Evolutionary conservation across 2,329 filamentous ascomycete species (phyloP), one percentile per base, ranked within the genome.

Genomic region (Venturia pyrina): DNA sequence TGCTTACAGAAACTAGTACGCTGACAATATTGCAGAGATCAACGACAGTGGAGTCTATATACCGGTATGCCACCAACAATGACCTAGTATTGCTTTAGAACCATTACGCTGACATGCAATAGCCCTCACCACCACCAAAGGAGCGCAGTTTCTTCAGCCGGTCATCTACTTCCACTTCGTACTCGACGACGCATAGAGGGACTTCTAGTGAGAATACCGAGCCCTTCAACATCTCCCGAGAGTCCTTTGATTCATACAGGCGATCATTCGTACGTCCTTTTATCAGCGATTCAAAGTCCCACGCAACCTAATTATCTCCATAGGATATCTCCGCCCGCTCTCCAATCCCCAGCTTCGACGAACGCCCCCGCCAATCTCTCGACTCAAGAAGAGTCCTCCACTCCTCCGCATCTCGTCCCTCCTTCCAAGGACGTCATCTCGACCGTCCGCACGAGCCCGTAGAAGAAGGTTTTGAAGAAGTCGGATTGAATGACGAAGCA

Each of bases 231-330:
- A 98, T 98, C 75, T 96, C 93, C 46, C 86, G 93, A 72, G 95
- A 98, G 78, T 97, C 93, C 1, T 98, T 98, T 73, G 95, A 98
- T 75, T 96, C 93, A 3, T 98, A 98, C 78, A 85, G 95, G 69
- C 87, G 95, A 72, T 97, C 93, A 69, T 98, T 98, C 80, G 93
- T 96, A 84, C 71, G 89, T 59, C n/a, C 32, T 53, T 2, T 64
- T 53, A 3, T 8, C 62, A 15, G 10, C 15, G 15, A 37, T 4
- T 56, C 46, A 10, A 15, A 28, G 37, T 43, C 66, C 40, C 59
- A 21, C 21, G 13, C 40, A 28, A 63, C 40, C 53, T 19, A 62
- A 61, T 66, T 68, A 59, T 69, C 60, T 24, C 2, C 28, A 10
- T 72, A 96, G 93, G 93, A 98, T 74, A 96, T 98, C 68, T 93